Percentiles rank a stretch among this genome's conserved stretches.
Evolutionary conservation across 1,284 basidiomycete genomes (phyloP).

Genomic region (Sparassis latifolia): DNA sequence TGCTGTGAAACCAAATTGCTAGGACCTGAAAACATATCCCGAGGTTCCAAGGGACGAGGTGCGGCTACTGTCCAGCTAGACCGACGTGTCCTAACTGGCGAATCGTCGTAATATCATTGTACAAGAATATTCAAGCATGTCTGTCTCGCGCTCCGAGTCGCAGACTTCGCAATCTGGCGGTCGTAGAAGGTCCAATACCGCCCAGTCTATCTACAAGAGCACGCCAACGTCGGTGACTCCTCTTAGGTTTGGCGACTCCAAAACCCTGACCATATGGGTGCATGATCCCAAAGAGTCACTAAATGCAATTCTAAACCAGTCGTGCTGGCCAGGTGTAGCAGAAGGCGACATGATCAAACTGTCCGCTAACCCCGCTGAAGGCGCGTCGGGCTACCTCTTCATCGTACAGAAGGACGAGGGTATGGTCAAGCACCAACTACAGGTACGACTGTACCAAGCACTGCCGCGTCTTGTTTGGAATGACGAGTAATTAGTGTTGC

Average conservation of each 20-base stretch:
- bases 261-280: slow-evolving; percentile 63
- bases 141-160: slow-evolving; percentile 53
- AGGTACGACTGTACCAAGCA: slow-evolving; percentile 33
- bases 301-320: slow-evolving; percentile 59
- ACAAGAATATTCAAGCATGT: slow-evolving; percentile 31
- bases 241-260: slow-evolving; percentile 54
- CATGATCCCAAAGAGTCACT: slow-evolving; percentile 60
- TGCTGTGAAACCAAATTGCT: no score
- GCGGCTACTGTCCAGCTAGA: no score
- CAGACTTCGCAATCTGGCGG: slow-evolving; percentile 43
- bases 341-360: slow-evolving; percentile 69
- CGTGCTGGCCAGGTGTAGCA: slow-evolving; percentile 66
- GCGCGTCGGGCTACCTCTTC: slow-evolving; percentile 55
- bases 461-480: neutral
- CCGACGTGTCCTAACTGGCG: no score
- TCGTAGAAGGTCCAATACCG: slow-evolving; percentile 66
- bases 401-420: slow-evolving; percentile 58
- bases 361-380: slow-evolving; percentile 35
- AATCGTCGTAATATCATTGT: no score
- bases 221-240: slow-evolving; percentile 31
- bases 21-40: no score
- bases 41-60: no score
- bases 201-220: slow-evolving; percentile 51
- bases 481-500: neutral
- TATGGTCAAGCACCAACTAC: slow-evolving; percentile 52